Base-by-base conservation (phyloP, 1,284 basidiomycete genomes). In the Gymnopus androsaceus region DNA sequence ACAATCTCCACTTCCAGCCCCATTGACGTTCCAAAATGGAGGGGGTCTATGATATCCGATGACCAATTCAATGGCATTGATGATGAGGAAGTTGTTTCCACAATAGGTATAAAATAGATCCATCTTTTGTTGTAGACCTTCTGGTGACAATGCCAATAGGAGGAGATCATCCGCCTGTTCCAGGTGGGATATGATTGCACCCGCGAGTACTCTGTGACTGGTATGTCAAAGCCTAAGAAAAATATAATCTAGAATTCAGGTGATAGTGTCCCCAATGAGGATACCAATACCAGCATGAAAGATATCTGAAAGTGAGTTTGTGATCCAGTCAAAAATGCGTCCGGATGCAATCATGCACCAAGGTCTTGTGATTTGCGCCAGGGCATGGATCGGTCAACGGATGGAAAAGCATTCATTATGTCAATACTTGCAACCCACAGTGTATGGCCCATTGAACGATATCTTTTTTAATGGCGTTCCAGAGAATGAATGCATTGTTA, bases 401-500 rank as follows among this genome's bases (percentile, higher is more conserved):
- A n/a, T 31, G 53, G 53, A 19, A 55, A 55, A 11, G 53, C 44
- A 55, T 55, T 40, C 30, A 34, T 30, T 2, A 48, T 11, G 21
- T 55, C 53, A 4, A 55, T 25, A 41, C 25, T 37, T 27, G 52
- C 52, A 25, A 48, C 52, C 30, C 27, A 54, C 3, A 48, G 17
- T n/a, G 44, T 47, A 4, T 41, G 19, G 7, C 36, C 23, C 25
- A 48, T 17, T 11, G 45, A 40, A 14, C 31, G 40, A 7, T n/a
- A n/a, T 45, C 45, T 41, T 40, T 55, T n/a, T 55, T 36, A 28
- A 48, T 48, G 1, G 42, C 34, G 4, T 49, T 36, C 0, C 54
- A 6, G 0, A 70, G 63, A 2, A 68, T 58, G 51, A 68, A 68
- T 4, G 52, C 44, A 51, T 69, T 67, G 54, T 69, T 69, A 40